A percentile compares a stretch with the other conserved stretches of the same genome.
Evolutionary conservation across 495 filamentous ascomycete species (phyloP).

Genomic region (Penicillium atrosanguineum): DNA sequence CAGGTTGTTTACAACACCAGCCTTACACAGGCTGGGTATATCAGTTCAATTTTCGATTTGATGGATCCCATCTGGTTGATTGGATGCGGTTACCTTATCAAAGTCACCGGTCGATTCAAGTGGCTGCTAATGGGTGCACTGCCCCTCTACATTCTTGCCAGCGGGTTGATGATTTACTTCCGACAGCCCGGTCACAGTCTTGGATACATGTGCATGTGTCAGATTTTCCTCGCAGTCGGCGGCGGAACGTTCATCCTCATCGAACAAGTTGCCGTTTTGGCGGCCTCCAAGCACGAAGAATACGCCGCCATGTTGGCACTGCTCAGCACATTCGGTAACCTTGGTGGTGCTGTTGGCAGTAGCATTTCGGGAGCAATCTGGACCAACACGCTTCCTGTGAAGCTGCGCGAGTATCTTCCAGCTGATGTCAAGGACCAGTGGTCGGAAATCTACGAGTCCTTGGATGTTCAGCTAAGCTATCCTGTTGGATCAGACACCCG

Average conservation of each 20-base stretch:
- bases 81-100: slow-evolving; percentile 53
- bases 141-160: slow-evolving; percentile 55
- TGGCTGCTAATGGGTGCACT: slow-evolving; percentile 53
- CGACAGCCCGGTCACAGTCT: slow-evolving; percentile 54
- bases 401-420: slow-evolving; percentile 55
- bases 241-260: slow-evolving; percentile 61
- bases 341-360: slow-evolving; percentile 63
- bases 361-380: slow-evolving; percentile 48
- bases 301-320: slow-evolving; percentile 40
- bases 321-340: slow-evolving; percentile 54
- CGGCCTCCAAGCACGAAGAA: slow-evolving; percentile 58
- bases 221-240: slow-evolving; percentile 69
- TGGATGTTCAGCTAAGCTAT: slow-evolving; percentile 48
- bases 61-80: slow-evolving; percentile 47
- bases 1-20: slow-evolving; percentile 63
- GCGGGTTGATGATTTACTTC: slow-evolving; percentile 65
- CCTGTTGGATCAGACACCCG: slow-evolving; percentile 48
- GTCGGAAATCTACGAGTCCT: slow-evolving; percentile 13
- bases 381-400: slow-evolving; percentile 57
- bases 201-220: slow-evolving; percentile 70
- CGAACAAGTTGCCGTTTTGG: slow-evolving; percentile 68
- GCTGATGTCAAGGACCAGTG: slow-evolving; percentile 23
- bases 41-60: slow-evolving; percentile 51
- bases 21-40: slow-evolving; percentile 55
- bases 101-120: slow-evolving; percentile 53